phyloP scores from a whole-genome alignment of 768 basidiomycete species.

The Baorangia bicolor region DNA sequence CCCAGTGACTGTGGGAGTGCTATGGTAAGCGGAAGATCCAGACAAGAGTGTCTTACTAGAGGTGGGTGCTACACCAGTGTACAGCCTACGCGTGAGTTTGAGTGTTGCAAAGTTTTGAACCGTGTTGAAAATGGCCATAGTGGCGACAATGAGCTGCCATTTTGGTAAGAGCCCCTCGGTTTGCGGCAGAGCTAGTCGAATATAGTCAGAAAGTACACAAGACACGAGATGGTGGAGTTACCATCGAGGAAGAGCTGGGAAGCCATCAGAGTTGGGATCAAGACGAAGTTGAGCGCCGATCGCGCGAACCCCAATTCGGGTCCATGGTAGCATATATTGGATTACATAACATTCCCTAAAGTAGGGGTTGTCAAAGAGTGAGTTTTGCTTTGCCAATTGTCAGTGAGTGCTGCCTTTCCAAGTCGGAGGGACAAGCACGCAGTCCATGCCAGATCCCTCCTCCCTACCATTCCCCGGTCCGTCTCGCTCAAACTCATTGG shows the following conservation, averaged over 20 bases:
- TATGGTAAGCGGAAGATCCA: neutral
- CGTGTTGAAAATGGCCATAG: constrained; percentile 81
- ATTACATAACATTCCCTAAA: constrained; percentile 33
- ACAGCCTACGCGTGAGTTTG: constrained; percentile 75
- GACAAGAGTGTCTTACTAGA: constrained; percentile 33
- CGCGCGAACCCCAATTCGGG: constrained; percentile 5
- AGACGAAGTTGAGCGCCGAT: constrained; percentile 15
- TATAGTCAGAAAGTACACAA: neutral
- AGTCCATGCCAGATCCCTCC: constrained; percentile 34
- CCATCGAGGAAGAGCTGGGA: constrained; percentile 26
- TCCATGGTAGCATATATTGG: constrained; percentile 1
- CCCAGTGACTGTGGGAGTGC: constrained; percentile 60
- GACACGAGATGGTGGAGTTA: neutral
- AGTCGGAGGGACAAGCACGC: constrained; percentile 25
- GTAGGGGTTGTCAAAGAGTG: constrained; percentile 4
- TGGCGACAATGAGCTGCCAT: constrained; percentile 85
- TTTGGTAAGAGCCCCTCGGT: constrained; percentile 72
- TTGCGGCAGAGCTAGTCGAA: constrained; percentile 56
- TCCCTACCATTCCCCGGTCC: constrained; percentile 27
- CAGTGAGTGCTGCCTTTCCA: constrained; percentile 11
- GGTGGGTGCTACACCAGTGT: constrained; percentile 46
- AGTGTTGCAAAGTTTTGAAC: constrained; percentile 79
- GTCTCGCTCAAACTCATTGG: constrained; percentile 34
- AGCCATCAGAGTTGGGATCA: constrained; percentile 4
- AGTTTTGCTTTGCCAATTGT: constrained; percentile 22